These are phyloP conservation scores for Ophiognomonia clavigignenti-juglandacearum DNA, from an alignment of 2,329 filamentous ascomycete genomes.

Conservation along the genomic window DNA sequence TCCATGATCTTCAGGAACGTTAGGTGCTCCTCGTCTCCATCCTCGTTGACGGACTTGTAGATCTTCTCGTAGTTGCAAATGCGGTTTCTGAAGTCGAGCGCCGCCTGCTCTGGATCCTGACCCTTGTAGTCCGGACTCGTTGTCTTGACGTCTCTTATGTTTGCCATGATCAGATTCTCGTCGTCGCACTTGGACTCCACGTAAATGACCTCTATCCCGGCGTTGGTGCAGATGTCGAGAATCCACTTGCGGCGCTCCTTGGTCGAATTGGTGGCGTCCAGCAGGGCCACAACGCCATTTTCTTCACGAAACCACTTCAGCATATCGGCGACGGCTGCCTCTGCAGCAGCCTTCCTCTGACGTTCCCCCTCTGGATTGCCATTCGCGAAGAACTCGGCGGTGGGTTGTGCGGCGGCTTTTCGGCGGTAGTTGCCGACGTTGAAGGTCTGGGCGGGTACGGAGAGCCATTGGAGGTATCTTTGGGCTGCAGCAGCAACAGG, in stretches of 20 bases:
- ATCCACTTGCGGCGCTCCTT: conserved; percentile 90
- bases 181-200: conserved; percentile 97
- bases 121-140: conserved; percentile 92
- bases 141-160: conserved; percentile 96
- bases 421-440: conserved; percentile 97
- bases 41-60: conserved; percentile 86
- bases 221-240: conserved; percentile 66
- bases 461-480: conserved; percentile 94
- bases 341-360: conserved; percentile 79
- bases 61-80: conserved; percentile 97
- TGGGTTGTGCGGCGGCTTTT: conserved; percentile 81
- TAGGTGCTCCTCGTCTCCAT: conserved; percentile 72
- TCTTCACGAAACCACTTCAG: conserved; percentile 76
- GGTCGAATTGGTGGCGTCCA: conserved; percentile 96
- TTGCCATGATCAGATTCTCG: conserved; percentile 94
- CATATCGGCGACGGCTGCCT: conserved; percentile 93
- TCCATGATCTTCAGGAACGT: conserved; percentile 98
- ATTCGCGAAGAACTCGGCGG: conserved; percentile 92
- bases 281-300: conserved; percentile 81
- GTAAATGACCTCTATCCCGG: conserved; percentile 85
- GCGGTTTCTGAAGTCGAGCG: conserved; percentile 85
- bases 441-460: conserved; percentile 89
- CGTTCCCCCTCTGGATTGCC: conserved; percentile 87
- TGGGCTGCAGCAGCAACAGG: conserved; percentile 53
- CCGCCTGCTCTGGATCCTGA: conserved; percentile 88